Conservation (phyloP, 2,329 filamentous ascomycete genomes). For the Nemania sp. region DNA sequence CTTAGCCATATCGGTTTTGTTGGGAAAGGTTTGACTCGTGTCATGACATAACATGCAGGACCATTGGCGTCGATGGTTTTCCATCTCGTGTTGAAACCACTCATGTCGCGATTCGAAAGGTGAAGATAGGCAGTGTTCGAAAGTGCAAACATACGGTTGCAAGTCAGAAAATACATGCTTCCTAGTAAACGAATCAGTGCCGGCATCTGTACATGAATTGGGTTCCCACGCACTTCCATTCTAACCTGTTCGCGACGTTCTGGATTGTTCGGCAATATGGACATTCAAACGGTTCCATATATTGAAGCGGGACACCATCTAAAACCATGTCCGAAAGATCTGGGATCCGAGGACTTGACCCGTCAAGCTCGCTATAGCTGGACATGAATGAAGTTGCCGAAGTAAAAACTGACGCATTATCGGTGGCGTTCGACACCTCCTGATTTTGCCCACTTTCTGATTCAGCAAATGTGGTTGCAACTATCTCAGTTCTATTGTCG, state of each 20-base stretch:
- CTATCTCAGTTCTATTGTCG: neutral
- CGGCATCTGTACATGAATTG: neutral
- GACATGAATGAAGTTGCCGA: constrained; percentile 12
- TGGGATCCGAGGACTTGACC: neutral
- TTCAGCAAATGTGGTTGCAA: constrained; percentile 8
- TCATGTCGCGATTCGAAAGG: neutral
- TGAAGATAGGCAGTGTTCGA: constrained; percentile 9
- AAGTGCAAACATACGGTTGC: neutral
- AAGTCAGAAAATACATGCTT: constrained; percentile 5
- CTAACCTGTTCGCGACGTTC: neutral
- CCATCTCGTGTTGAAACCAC: constrained; percentile 14
- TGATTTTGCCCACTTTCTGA: neutral
- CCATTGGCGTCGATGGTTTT: constrained; percentile 8
- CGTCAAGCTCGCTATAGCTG: constrained; percentile 4
- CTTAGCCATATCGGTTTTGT: no score
- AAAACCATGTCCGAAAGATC: constrained; percentile 6
- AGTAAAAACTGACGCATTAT: constrained; percentile 11
- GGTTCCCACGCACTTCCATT: neutral
- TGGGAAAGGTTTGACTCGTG: no score
- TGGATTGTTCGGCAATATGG: constrained; percentile 11
- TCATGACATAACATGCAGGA: neutral
- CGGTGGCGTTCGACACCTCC: no score
- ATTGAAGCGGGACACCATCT: constrained; percentile 10
- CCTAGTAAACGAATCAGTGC: neutral
- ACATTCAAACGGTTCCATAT: constrained; percentile 8